Base-by-base conservation (phyloP, 208 protist genomes). In the Trypanosomatidae sp. region DNA sequence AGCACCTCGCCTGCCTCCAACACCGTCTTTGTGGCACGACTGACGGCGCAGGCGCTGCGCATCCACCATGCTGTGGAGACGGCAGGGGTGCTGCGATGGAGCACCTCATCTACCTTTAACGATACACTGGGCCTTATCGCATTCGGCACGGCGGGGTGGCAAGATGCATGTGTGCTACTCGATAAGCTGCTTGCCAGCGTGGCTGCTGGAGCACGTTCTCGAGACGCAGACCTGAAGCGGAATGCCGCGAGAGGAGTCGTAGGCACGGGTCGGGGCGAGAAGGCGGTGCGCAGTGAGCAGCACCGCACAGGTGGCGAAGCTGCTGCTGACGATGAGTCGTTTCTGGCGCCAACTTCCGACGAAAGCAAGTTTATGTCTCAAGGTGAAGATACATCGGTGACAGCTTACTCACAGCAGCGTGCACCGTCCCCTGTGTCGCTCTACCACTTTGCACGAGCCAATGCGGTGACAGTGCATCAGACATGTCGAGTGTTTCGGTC, bases 381-480 rank as follows among this genome's bases (percentile, higher is more conserved):
- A 2, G n/a, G 41, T 1, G 33, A 9, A 28, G 56, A 17, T 43
- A n/a, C 1, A 30, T 36, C n/a, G 44, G 44, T 41, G 60, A 3
- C 19, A 17, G 2, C 36, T n/a, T 8, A 13, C 60, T 65, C 39
- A 25, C 46, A 5, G 30, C 28, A 56, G 66, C 46, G 66, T 13
- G 28, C 44, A 7, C 12, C 47, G 43, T 19, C 72, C 12, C 50
- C 36, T 36, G 65, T 53, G n/a, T 49, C 36, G 0, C 66, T 71
- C 10, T 75, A 73, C 56, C 28, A 33, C 7, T 59, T 49, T 15
- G 62, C 90, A 44, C 68, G 39, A 22, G 79, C 84, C 3, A 94
- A 92, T 66, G 71, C 76, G 30, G 84, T 94, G 9, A 88, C 87
- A 9, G 76, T 92, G 10, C 89, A 89, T 47, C 90, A 94, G 41